Evolutionary conservation across 805 yeast species (phyloP).

Genomic region (Candida andamanensis): DNA sequence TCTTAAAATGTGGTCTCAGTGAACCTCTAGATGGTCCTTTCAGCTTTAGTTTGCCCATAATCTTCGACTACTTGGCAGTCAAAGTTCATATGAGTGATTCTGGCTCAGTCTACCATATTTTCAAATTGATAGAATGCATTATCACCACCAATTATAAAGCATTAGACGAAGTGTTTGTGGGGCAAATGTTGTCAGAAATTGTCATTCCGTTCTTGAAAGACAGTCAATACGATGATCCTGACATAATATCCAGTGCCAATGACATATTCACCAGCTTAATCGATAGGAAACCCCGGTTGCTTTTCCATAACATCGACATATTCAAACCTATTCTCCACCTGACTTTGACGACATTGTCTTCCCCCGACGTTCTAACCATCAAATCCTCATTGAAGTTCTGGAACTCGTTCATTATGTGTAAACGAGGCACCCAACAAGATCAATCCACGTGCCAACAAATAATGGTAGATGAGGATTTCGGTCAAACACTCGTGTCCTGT

Average conservation of each 20-base stretch:
- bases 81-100: constrained; percentile 25
- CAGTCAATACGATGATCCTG: constrained; percentile 49
- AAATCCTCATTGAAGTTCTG: constrained; percentile 53
- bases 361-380: constrained; percentile 52
- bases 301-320: constrained; percentile 26
- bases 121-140: constrained; percentile 41
- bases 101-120: constrained; percentile 39
- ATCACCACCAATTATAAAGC: constrained; percentile 31
- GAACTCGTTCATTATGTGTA: constrained; percentile 43
- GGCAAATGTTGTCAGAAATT: constrained; percentile 31
- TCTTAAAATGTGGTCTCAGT: constrained; percentile 59
- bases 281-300: constrained; percentile 41
- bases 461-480: constrained; percentile 10
- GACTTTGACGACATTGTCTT: constrained; percentile 8
- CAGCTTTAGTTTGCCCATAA: constrained; percentile 40
- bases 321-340: constrained; percentile 14
- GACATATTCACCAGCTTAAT: constrained; percentile 48
- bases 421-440: constrained; percentile 41
- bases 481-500: constrained; percentile 1
- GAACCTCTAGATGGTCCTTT: constrained; percentile 67
- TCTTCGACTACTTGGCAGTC: constrained; percentile 34
- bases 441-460: constrained; percentile 23
- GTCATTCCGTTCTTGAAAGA: constrained; percentile 43
- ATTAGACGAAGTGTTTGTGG: constrained; percentile 27
- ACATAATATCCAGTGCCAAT: constrained; percentile 47